Base-by-base conservation (phyloP, 768 basidiomycete species). In the Psilocybe azurescens region DNA sequence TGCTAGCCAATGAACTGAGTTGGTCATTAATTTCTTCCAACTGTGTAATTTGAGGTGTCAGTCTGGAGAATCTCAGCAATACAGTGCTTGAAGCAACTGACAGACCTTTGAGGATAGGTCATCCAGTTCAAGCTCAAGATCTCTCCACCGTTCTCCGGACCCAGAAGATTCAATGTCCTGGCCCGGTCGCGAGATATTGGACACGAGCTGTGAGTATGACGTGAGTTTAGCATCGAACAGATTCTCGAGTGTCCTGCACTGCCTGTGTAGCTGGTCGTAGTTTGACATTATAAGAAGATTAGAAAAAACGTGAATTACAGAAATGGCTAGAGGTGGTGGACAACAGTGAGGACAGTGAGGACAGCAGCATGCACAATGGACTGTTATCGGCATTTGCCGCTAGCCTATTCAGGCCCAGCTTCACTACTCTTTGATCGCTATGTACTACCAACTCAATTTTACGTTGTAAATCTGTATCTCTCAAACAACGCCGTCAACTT, bases 211-310 rank as follows among this genome's bases (percentile, higher is more conserved):
- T 18, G 94, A 87, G 76, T 99, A 99, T 9, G 93, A 83, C 0
- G 94, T 94, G 32, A 99, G 83, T 74, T 97, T 97, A 33, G 91
- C 79, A 72, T 97, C 94, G 65, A 99, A 91, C 24, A 94, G 83
- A 50, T 94, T 94, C 73, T 99, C 97, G 29, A 98, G 87, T 4
- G 95, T 95, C 69, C 96, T 84, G 77, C 94, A 94, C 75, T 97
- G 95, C 57, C 95, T 81, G 69, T 97, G 92, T 33, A 98, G 83
- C 58, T 90, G 86, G 68, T 99, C 97, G 79, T 95, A 96, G 67
- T 80, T 87, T 60, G 89, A 81, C 91, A 93, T 94, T 59, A 58
- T 63, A 62, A 51, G 48, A 16, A 53, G 48, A 4, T 50, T 3
- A 61, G 32, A 47, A 48, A 53, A 24, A 49, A 29, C 11, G 33